Conservation (phyloP, 2,329 filamentous ascomycete species). For the Aschersonia sp. region DNA sequence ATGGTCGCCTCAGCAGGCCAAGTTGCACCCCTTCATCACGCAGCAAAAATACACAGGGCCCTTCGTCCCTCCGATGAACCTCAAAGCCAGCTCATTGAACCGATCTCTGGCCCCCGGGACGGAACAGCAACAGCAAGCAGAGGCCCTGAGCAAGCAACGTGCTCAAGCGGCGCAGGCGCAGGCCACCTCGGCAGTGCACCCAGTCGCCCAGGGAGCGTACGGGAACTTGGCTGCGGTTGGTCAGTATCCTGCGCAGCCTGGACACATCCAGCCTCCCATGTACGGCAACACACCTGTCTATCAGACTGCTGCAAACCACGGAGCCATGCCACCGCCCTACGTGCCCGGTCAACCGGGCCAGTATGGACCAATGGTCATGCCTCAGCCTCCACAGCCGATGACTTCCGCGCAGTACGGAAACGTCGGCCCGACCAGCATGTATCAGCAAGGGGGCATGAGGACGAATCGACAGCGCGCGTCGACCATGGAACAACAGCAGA, state of each 20-base stretch:
- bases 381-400: conserved; percentile 52
- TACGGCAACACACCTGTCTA: conserved; percentile 81
- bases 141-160: conserved; percentile 84
- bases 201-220: conserved; percentile 54
- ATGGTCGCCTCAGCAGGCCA: conserved; percentile 96
- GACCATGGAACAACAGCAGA: conserved; percentile 91
- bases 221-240: conserved; percentile 26
- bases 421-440: conserved; percentile 38
- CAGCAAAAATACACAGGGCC: conserved; percentile 94
- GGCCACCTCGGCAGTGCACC: conserved; percentile 53
- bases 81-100: conserved; percentile 75
- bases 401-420: conserved; percentile 47
- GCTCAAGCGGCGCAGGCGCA: conserved; percentile 59
- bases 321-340: conserved; percentile 57
- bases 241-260: conserved; percentile 29
- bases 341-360: conserved; percentile 49
- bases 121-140: conserved; percentile 89
- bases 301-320: conserved; percentile 34
- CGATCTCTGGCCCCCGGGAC: conserved; percentile 85
- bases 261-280: conserved; percentile 45
- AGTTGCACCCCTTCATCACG: conserved; percentile 95
- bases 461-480: conserved; percentile 78
- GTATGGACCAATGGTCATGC: conserved; percentile 63
- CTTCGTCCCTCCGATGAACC: conserved; percentile 93
- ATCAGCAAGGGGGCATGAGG: conserved; percentile 51